Evolutionary conservation across 2,329 filamentous ascomycete genomes (phyloP), one percentile per base, ranked within the genome.

Genomic region (Fusarium nematophilum): DNA sequence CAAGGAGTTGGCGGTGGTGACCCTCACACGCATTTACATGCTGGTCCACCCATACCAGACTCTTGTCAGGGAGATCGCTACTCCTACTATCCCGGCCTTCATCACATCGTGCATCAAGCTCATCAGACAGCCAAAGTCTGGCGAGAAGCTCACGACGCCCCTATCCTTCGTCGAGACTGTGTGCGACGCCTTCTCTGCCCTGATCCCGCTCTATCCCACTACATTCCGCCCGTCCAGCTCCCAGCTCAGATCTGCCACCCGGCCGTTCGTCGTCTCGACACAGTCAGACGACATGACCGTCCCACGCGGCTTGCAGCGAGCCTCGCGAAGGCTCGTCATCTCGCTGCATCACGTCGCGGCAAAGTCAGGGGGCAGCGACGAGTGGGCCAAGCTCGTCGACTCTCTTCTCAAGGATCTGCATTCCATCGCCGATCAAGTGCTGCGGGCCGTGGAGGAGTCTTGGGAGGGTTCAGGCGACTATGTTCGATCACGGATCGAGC

Each of bases 21-120:
- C 91, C 11, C 79, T 97, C 58, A 90, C 91, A 15, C 89, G 90
- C 69, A 93, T 97, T 65, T 97, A 95, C 77, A 83, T 87, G 65
- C 84, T 95, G 29, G 90, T 93, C 33, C 91, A 93, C 70, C 86
- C 89, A 30, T 93, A 93, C 70, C 91, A 90, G 56, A 95, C 92
- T 8, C 81, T 97, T 47, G 82, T 94, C 37, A 85, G 94, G 66
- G 93, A 97, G 72, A 91, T 97, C 57, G 93, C 91, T 1, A 96
- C 93, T 0, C 92, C 92, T 3, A 91, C 87, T 3, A 78, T 97
- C 15, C 87, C 91, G 2, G 78, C 84, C 2, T 96, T 94, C 68
- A 83, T 93, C 38, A 87, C 86, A 1, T 82, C 89, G 3, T 92
- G 90, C 66, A 75, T 97, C 37, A 87, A 89, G 67, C 80, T 94